Conservation (phyloP, 192 early-diverging fungal species). For the Gonapodya prolifera region DNA sequence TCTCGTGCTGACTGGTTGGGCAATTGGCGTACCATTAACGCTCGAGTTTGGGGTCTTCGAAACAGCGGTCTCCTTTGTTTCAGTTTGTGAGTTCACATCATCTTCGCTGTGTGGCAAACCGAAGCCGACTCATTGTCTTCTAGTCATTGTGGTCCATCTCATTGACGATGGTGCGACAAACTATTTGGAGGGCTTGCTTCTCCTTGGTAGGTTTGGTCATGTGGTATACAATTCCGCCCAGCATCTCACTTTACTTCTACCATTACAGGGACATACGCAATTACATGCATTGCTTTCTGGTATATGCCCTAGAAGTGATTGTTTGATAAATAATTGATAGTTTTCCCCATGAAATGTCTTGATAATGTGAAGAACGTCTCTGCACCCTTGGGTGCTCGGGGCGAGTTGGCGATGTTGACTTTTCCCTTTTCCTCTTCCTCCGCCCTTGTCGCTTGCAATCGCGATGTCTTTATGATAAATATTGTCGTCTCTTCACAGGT, state of each 20-base stretch:
- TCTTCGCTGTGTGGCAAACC: neutral
- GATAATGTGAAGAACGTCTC: too few relatives aligned
- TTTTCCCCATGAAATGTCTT: too few relatives aligned
- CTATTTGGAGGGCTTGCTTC: constrained; percentile 81
- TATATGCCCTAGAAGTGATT: neutral
- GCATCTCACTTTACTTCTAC: too few relatives aligned
- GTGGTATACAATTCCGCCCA: too few relatives aligned
- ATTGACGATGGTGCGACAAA: constrained; percentile 73
- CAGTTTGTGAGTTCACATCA: neutral
- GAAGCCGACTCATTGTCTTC: too few relatives aligned
- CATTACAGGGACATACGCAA: neutral
- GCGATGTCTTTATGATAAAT: too few relatives aligned
- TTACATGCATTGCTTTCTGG: neutral
- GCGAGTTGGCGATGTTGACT: too few relatives aligned
- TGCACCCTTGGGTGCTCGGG: too few relatives aligned
- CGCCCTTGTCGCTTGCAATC: too few relatives aligned
- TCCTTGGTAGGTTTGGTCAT: constrained; percentile 68
- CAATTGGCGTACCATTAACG: neutral
- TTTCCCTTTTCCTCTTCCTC: too few relatives aligned
- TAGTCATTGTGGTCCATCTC: constrained; percentile 35
- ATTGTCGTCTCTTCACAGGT: too few relatives aligned
- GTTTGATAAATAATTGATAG: too few relatives aligned
- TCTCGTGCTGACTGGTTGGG: neutral
- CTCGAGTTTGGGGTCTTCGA: neutral
- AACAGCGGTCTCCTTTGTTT: neutral